phyloP scores from a whole-genome alignment of 139 green algal species.

The Chlamydomonas incerta region DNA sequence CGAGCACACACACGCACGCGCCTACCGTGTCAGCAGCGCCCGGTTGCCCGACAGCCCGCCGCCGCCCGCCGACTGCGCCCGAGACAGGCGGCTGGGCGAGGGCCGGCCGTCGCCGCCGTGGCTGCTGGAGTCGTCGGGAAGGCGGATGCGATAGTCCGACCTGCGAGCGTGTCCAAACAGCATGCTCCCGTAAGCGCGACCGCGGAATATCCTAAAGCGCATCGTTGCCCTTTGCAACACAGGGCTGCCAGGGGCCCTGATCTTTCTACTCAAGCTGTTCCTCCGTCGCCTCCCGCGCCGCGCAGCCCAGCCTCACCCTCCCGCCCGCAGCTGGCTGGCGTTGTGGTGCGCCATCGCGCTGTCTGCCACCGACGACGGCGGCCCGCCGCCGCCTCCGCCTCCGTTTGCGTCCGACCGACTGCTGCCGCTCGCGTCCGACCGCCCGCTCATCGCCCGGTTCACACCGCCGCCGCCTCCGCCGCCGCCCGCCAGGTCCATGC shows the following conservation, averaged over 20 bases:
- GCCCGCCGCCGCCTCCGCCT: neutral
- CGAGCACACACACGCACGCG: neutral
- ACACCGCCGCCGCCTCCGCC: too few species aligned
- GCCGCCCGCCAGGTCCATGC: neutral
- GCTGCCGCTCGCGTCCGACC: constrained; percentile 26
- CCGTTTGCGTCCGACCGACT: constrained; percentile 9
- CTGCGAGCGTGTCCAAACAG: too few species aligned
- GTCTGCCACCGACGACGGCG: neutral
- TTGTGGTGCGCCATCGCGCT: neutral
- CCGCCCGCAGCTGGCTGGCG: neutral
- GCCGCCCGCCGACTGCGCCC: neutral
- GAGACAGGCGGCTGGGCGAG: neutral
- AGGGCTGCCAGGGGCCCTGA: too few species aligned
- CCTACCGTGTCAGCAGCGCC: constrained; percentile 22
- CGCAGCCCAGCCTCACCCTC: neutral
- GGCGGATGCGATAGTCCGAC: too few species aligned
- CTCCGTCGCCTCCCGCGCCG: too few species aligned
- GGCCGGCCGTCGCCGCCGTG: too few species aligned
- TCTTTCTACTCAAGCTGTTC: too few species aligned
- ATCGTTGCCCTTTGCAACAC: too few species aligned
- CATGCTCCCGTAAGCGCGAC: too few species aligned
- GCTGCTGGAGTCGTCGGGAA: too few species aligned
- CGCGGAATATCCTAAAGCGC: too few species aligned
- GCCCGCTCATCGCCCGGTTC: neutral
- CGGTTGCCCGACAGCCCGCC: neutral